Evolutionary conservation across 1,284 basidiomycete genomes (phyloP).

Genomic region (Ceratobasidium sp.): DNA sequence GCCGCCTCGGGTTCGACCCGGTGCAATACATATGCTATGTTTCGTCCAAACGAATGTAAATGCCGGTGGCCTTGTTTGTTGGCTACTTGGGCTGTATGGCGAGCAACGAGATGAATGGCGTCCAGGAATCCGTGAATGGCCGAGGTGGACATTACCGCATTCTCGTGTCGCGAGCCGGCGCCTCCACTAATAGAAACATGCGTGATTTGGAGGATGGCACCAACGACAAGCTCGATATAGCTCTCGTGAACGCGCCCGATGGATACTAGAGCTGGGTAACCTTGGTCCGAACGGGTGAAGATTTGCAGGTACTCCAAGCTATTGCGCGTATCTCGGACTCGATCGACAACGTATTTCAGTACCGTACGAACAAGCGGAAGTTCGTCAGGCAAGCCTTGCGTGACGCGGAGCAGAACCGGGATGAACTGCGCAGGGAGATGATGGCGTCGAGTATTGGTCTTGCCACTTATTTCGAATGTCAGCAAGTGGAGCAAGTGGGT

Average conservation of each 20-base stretch:
- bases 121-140: constrained; percentile 24
- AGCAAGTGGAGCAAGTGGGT: constrained; percentile 26
- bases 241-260: constrained; percentile 8
- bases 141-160: background rate
- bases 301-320: background rate
- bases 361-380: background rate
- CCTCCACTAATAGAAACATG: background rate
- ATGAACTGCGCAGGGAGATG: background rate
- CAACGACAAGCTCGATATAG: constrained; percentile 6
- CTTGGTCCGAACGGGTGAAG: constrained; percentile 30
- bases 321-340: constrained; percentile 11
- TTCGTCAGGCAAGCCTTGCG: background rate
- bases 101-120: constrained; percentile 6
- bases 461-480: constrained; percentile 19
- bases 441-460: background rate
- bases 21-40: background rate
- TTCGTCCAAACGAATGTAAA: constrained; percentile 30
- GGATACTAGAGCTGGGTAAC: constrained; percentile 5
- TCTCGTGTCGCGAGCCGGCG: background rate
- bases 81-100: constrained; percentile 3
- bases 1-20: constrained; percentile 11
- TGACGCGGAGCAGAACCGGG: constrained; percentile 4
- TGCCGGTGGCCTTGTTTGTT: constrained; percentile 22
- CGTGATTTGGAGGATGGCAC: constrained; percentile 24
- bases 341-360: constrained; percentile 25